Percentiles rank a stretch among this genome's conserved stretches.
Evolutionary conservation across 176 grass and related monocot species (phyloP).

Genomic region (Oryza rufipogon): DNA sequence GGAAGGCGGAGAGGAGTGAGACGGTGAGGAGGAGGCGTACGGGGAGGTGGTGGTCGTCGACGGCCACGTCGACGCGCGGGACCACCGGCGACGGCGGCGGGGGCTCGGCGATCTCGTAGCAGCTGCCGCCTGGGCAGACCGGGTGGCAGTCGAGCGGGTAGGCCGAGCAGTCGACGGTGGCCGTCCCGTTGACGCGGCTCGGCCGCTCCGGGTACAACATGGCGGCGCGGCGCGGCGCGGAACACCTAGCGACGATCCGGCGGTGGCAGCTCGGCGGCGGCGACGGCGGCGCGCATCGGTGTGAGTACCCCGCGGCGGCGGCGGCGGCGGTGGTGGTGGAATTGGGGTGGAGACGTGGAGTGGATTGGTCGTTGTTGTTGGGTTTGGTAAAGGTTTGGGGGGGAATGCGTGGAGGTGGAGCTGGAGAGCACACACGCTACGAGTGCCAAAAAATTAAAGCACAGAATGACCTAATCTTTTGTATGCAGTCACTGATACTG

Average conservation of each 20-base stretch:
- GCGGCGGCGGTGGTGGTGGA: background rate
- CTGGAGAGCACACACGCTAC: constrained; percentile 13
- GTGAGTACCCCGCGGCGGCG: background rate
- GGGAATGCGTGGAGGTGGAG: constrained; percentile 29
- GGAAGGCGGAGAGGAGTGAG: constrained; percentile 52
- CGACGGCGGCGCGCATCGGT: constrained; percentile 29
- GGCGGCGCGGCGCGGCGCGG: constrained; percentile 7
- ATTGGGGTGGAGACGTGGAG: constrained; percentile 22
- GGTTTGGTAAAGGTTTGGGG: constrained; percentile 57
- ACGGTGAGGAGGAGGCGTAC: constrained; percentile 52
- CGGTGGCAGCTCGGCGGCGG: background rate
- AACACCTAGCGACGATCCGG: constrained; percentile 15
- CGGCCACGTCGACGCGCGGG: background rate
- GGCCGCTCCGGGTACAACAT: background rate
- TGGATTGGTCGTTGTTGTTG: constrained; percentile 44
- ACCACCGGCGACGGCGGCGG: constrained; percentile 24
- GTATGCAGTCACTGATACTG: background rate
- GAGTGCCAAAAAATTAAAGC: background rate
- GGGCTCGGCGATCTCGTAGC: constrained; percentile 30
- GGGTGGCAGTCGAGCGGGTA: constrained; percentile 22
- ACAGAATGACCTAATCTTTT: background rate
- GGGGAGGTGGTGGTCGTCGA: constrained; percentile 31
- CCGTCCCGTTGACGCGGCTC: background rate
- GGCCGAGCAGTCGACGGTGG: constrained; percentile 43
- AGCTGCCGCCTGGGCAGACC: constrained; percentile 34